Percentiles rank a stretch among this genome's conserved stretches.
These are phyloP conservation scores for Erigeron canadensis DNA, from an alignment of 129 eudicot genomes.

Conservation along the genomic window DNA sequence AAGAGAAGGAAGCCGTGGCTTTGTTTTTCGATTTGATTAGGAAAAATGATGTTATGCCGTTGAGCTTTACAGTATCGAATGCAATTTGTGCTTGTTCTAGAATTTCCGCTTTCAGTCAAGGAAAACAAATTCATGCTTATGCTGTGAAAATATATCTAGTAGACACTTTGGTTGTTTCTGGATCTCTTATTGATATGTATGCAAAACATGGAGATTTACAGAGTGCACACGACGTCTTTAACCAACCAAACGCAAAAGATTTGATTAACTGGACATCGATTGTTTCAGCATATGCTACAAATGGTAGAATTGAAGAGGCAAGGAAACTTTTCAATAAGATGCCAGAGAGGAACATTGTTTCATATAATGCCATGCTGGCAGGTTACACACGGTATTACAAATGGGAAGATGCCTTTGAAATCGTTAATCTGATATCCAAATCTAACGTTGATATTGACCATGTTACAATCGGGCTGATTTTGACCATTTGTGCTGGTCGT, in stretches of 20 bases:
- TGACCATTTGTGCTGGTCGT: slow-evolving; percentile 61
- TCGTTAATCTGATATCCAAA: slow-evolving; percentile 38
- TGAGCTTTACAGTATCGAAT: slow-evolving; percentile 59
- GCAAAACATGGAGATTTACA: slow-evolving; percentile 49
- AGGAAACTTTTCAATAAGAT: slow-evolving; percentile 64
- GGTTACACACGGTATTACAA: slow-evolving; percentile 55
- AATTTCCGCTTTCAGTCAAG: slow-evolving; percentile 41
- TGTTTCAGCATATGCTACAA: slow-evolving; percentile 63
- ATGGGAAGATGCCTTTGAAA: slow-evolving; percentile 74
- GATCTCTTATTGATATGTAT: slow-evolving; percentile 69
- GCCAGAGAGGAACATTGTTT: slow-evolving; percentile 64
- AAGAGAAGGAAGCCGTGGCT: slow-evolving; percentile 45
- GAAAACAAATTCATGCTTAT: slow-evolving; percentile 64
- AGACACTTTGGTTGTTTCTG: slow-evolving; percentile 49
- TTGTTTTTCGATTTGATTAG: slow-evolving; percentile 55
- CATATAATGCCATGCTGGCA: slow-evolving; percentile 84
- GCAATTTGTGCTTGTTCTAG: slow-evolving; percentile 75
- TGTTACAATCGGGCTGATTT: slow-evolving; percentile 56
- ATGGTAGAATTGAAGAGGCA: slow-evolving; percentile 51
- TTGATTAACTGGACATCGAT: slow-evolving; percentile 58
- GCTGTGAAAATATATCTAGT: slow-evolving; percentile 47
- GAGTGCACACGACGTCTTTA: slow-evolving; percentile 50
- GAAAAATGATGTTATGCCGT: slow-evolving; percentile 44
- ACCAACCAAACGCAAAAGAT: slow-evolving; percentile 43
- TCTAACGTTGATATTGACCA: slow-evolving; percentile 38